Conservation (phyloP, 768 basidiomycete species). For the Lactarius trivialis region DNA sequence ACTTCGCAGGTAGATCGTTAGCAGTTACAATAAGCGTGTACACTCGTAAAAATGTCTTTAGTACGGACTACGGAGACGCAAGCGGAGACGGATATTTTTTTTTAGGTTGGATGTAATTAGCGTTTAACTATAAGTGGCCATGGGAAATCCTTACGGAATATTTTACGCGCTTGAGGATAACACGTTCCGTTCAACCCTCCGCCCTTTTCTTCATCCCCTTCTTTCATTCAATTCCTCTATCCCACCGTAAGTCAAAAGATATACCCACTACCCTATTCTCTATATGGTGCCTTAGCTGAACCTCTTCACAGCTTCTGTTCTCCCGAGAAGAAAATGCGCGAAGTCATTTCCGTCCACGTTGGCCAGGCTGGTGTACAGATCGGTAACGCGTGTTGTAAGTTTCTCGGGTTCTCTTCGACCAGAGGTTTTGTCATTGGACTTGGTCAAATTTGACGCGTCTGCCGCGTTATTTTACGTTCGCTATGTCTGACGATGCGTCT, state of each 20-base stretch:
- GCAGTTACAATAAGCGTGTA: neutral
- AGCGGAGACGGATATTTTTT: neutral
- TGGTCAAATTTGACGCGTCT: constrained; percentile 23
- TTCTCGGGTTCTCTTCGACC: constrained; percentile 20
- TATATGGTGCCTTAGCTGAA: neutral
- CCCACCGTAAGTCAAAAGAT: constrained; percentile 18
- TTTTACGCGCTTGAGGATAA: constrained; percentile 16
- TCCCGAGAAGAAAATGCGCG: constrained; percentile 56
- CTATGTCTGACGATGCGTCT: neutral
- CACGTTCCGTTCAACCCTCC: constrained; percentile 27
- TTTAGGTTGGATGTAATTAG: neutral
- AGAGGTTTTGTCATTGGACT: neutral
- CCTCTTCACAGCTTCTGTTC: constrained; percentile 9
- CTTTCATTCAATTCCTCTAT: constrained; percentile 29
- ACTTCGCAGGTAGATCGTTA: neutral
- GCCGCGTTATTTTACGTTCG: neutral
- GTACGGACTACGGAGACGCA: too few species aligned
- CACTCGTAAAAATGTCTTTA: too few species aligned
- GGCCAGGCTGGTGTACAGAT: constrained; percentile 98
- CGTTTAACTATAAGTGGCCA: constrained; percentile 1
- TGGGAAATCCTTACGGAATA: constrained; percentile 17
- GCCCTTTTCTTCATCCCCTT: constrained; percentile 38
- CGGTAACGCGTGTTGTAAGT: constrained; percentile 98
- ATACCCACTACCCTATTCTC: constrained; percentile 13
- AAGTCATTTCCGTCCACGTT: constrained; percentile 98